A percentile compares a stretch with the other conserved stretches of the same genome.
Conservation (phyloP, 306 rosid species). For the Delonix regia region DNA sequence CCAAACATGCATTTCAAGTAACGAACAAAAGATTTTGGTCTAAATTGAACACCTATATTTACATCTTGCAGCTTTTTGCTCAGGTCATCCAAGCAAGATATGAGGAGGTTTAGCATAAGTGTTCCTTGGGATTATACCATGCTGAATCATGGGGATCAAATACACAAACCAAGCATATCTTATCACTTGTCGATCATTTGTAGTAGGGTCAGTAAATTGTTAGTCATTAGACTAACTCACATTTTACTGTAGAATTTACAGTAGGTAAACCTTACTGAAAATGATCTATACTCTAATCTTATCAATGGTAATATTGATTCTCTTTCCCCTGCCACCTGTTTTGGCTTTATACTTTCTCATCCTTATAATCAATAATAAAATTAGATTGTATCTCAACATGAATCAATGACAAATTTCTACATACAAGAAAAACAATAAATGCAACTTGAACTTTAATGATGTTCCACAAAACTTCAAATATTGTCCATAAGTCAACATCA, state of each 20-base stretch:
- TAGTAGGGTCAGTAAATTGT: too few species aligned
- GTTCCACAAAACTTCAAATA: constrained; percentile 33
- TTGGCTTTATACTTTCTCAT: constrained; percentile 14
- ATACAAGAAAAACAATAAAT: constrained; percentile 25
- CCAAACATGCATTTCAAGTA: neutral
- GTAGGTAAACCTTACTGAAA: too few species aligned
- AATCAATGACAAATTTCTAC: constrained; percentile 29
- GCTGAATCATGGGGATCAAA: neutral
- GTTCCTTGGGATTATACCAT: too few species aligned
- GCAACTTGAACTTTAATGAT: constrained; percentile 30
- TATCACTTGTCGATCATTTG: too few species aligned
- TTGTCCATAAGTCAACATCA: constrained; percentile 10
- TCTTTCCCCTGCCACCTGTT: neutral
- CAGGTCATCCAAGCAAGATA: neutral
- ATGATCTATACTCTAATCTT: too few species aligned
- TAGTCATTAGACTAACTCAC: too few species aligned
- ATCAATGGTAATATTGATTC: constrained; percentile 35
- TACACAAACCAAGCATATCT: constrained; percentile 35
- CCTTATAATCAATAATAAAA: neutral
- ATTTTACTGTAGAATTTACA: too few species aligned
- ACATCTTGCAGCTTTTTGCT: neutral
- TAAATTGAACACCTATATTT: constrained; percentile 13
- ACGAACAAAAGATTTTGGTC: constrained; percentile 5
- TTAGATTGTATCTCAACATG: constrained; percentile 9
- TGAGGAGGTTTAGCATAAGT: neutral